phyloP scores from a whole-genome alignment of 306 rosid species.

The Acacia confusa region DNA sequence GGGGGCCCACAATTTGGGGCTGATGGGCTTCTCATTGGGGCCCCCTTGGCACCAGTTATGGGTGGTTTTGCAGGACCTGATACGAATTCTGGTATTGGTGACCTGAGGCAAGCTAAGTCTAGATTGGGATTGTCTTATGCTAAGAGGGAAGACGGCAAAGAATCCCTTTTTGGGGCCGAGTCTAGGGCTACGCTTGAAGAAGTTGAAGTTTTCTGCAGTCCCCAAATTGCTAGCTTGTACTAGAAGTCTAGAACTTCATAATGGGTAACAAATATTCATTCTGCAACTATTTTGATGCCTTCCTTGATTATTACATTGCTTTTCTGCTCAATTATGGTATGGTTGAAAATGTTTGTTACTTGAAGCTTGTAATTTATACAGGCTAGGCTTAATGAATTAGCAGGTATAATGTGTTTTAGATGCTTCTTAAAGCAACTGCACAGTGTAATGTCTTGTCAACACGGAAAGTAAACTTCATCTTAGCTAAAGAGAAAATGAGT shows the following conservation, averaged over 20 bases:
- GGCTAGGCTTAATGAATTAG: conserved; percentile 5
- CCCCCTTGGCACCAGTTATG: conserved; percentile 53
- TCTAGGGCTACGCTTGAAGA: conserved; percentile 65
- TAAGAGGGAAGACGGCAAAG: conserved; percentile 82
- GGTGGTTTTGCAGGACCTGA: conserved; percentile 62
- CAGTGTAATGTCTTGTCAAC: conserved; percentile 39
- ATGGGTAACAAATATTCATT: conserved; percentile 1
- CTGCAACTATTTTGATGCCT: not conserved
- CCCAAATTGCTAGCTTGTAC: conserved; percentile 89
- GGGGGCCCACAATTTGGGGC: conserved; percentile 94
- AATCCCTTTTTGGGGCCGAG: conserved; percentile 80
- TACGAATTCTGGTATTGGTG: conserved; percentile 55
- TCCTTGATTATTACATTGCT: not conserved
- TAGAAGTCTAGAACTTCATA: conserved; percentile 30
- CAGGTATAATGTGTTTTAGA: conserved; percentile 35
- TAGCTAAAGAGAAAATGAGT: conserved; percentile 31
- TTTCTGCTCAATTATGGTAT: not conserved
- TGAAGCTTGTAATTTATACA: conserved; percentile 19
- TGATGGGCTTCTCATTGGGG: conserved; percentile 68
- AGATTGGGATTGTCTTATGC: conserved; percentile 88
- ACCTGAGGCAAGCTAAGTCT: conserved; percentile 80
- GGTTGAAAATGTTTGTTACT: conserved; percentile 12
- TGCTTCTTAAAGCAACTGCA: conserved; percentile 35
- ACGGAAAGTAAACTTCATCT: conserved; percentile 35
- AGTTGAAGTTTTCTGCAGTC: conserved; percentile 83